Base-by-base conservation (phyloP, 2,329 filamentous ascomycete genomes). In the Furcasterigmium furcatum region DNA sequence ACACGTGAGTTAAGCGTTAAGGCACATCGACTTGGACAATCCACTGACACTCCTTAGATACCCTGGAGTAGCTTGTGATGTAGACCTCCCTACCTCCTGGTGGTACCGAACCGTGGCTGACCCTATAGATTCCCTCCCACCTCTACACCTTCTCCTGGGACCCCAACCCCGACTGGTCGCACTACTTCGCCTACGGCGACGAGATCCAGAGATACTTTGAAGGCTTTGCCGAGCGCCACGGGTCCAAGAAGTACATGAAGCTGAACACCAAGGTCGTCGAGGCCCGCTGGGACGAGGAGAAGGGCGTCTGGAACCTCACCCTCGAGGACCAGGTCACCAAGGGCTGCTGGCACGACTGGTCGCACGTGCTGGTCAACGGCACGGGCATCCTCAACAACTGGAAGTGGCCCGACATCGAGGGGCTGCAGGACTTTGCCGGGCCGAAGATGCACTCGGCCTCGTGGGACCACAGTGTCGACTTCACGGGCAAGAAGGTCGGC, bases 381-480 rank as follows among this genome's bases (percentile, higher is more conserved):
- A 59, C 62, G 6, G 75, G 76, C 12, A 67, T 77, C 18, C 58
- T 79, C 29, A 77, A 78, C 52, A 72, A 72, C 49, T 76, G 68
- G 61, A 63, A 67, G 43, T 76, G 72, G 67, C 79, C 79, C 2
- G 64, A 69, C 12, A 74, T 81, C 25, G 61, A 70, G 0, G 79
- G 77, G 0, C 51, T 80, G 1, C 49, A 69, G 9, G 59, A 65
- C 18, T 84, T 78, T 60, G 62, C 70, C 44, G 79, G 79, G 14
- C 57, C 62, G 10, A 59, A 77, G 9, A 65, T 79, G 44, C 79
- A 84, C 57, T 77, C 73, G 0, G 77, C 77, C 4, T 63, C 67
- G 27, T 82, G 75, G 74, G 71, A 77, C 5, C 61, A 74, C 7
- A 61, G 67, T 10, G 55, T 74, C 24, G 64, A 75, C 38, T 62